These are phyloP conservation scores for Lentinula sp. DNA, from an alignment of 768 basidiomycete species.

Conservation along the genomic window DNA sequence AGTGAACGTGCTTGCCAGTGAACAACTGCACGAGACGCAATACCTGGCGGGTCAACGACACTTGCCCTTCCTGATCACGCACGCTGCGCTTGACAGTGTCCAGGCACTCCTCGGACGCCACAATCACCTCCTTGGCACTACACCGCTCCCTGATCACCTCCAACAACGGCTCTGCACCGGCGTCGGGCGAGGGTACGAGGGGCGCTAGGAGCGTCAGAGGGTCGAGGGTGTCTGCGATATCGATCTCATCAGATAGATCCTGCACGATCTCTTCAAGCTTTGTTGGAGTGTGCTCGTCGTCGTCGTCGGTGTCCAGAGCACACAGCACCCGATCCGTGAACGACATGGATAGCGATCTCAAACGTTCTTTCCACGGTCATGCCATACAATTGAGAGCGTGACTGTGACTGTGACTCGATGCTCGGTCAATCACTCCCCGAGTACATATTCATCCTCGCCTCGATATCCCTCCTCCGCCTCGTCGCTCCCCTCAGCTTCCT, in stretches of 20 bases:
- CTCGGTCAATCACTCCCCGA: constrained; percentile 41
- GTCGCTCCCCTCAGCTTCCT: constrained; percentile 44
- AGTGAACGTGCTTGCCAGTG: constrained; percentile 25
- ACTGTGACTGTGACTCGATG: neutral
- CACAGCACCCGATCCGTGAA: too few species aligned
- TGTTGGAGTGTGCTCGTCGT: too few species aligned
- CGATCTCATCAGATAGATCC: too few species aligned
- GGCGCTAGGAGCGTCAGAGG: constrained; percentile 36
- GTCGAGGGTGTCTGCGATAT: constrained; percentile 22
- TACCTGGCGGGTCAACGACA: constrained; percentile 21
- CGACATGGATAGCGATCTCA: too few species aligned
- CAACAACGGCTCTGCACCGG: constrained; percentile 32
- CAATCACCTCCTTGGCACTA: constrained; percentile 40
- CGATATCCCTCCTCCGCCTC: constrained; percentile 39
- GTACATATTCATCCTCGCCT: constrained; percentile 45
- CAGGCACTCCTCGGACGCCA: constrained; percentile 39
- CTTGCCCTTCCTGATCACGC: constrained; percentile 16
- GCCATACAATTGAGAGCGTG: too few species aligned
- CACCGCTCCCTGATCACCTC: constrained; percentile 32
- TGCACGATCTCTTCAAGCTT: too few species aligned
- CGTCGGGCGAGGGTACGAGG: constrained; percentile 27
- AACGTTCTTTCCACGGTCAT: too few species aligned
- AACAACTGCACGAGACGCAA: constrained; percentile 32
- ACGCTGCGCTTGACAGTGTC: neutral
- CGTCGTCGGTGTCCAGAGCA: too few species aligned